Percentiles rank a stretch among this genome's conserved stretches.
phyloP scores from a whole-genome alignment of 257 asterid species.

The Solanum bukasovii region DNA sequence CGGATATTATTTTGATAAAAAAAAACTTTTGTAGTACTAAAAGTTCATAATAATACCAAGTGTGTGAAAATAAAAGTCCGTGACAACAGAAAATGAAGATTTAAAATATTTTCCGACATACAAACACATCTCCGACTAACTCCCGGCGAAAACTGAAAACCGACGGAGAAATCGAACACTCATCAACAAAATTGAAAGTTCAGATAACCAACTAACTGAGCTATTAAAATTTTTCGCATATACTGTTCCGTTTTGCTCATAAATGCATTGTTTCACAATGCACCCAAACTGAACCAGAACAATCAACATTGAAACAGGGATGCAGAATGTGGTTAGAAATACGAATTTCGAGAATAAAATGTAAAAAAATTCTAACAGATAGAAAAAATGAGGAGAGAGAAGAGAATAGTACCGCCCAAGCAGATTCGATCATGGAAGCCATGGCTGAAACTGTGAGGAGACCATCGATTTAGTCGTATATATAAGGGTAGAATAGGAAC shows the following conservation, averaged over 20 bases:
- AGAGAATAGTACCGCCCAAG: constrained; percentile 31
- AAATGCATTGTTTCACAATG: neutral
- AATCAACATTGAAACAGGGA: neutral
- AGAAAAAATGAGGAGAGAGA: neutral
- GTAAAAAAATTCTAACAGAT: neutral
- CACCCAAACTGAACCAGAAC: neutral
- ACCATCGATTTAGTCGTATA: neutral
- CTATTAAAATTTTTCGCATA: neutral
- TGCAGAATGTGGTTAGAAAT: neutral
- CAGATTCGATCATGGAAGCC: constrained; percentile 34
- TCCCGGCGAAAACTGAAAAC: neutral
- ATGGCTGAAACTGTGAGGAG: neutral
- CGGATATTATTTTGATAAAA: no score
- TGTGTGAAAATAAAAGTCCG: neutral
- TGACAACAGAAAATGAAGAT: neutral
- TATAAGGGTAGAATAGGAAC: neutral
- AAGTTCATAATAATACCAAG: neutral
- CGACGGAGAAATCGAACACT: neutral
- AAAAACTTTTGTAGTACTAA: no score
- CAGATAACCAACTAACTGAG: neutral
- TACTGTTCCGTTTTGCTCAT: neutral
- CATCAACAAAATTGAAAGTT: neutral
- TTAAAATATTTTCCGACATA: neutral
- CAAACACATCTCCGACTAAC: neutral
- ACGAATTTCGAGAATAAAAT: neutral